Evolutionary conservation across 2,329 filamentous ascomycete genomes (phyloP), one percentile per base, ranked within the genome.

Genomic region (Colletotrichum lindemuthianum): DNA sequence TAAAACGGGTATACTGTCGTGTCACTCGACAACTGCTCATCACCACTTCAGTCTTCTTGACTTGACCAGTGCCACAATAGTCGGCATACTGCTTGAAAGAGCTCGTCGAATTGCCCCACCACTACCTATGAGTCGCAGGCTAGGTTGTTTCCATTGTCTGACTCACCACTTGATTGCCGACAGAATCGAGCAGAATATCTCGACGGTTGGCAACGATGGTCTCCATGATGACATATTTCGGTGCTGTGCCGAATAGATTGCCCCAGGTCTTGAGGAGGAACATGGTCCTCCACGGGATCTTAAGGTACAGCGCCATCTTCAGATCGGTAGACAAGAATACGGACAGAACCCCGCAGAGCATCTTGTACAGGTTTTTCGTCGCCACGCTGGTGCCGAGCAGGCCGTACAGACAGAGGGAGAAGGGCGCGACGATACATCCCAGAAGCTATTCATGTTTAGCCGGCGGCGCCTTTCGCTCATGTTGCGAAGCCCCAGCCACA

Each of bases 291-390:
- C 87, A 88, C 0, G 89, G 88, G 11, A 87, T 86, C 74, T 88
- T 88, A 87, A 92, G 91, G 77, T 92, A 92, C 72, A 91, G 89
- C 4, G 86, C 89, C 50, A 90, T 86, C 71, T 91, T 91, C 65
- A 91, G 80, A 70, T 91, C 89, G 8, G 84, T 70, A 34, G 76
- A 70, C 16, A 77, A 69, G 44, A 70, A 69, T 37, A 74, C 68
- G 11, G 73, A 76, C 63, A 78, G 76, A 9, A 68, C 65, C 34
- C 81, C 83, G 4, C 77, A 82, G 24, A 85, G 70, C 76, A 84
- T 80, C 69, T 85, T 81, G 9, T 50, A 76, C 58, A 6, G 75
- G 74, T 60, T 81, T 75, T 32, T 77, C 70, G 63, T 66, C 11
- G 64, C 55, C 11, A 66, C 64, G 24, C 64, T 66, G 0, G 64